These are phyloP conservation scores for Fusarium avenaceum DNA, from an alignment of 2,329 filamentous ascomycete genomes.

Conservation along the genomic window DNA sequence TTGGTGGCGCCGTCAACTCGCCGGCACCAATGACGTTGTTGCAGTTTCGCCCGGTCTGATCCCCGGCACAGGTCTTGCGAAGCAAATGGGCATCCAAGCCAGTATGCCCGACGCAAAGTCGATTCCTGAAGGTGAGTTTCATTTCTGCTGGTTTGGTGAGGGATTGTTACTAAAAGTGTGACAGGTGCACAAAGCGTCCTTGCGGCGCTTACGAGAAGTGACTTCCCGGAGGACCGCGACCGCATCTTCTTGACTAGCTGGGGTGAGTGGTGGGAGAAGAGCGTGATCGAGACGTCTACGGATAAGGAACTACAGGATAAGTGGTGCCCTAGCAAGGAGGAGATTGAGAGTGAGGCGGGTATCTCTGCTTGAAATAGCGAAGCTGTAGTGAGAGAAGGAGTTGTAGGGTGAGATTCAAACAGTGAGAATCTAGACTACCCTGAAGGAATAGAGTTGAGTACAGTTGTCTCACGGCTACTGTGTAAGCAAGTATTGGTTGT, in stretches of 20 bases:
- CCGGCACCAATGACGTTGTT: constrained; percentile 59
- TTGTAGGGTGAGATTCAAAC: too few species aligned
- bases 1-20: constrained; percentile 69
- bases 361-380: too few species aligned
- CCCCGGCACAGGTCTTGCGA: constrained; percentile 60
- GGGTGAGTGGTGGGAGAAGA: constrained; percentile 68
- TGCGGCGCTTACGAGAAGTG: constrained; percentile 58
- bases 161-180: constrained; percentile 21
- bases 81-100: constrained; percentile 51
- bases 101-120: constrained; percentile 63
- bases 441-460: too few species aligned
- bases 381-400: too few species aligned
- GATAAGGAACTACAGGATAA: constrained; percentile 65
- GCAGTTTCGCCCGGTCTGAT: constrained; percentile 68
- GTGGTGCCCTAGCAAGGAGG: constrained; percentile 63
- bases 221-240: constrained; percentile 65
- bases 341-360: constrained; percentile 61
- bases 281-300: constrained; percentile 57
- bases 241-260: constrained; percentile 68
- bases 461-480: too few species aligned
- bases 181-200: constrained; percentile 62
- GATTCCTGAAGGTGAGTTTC: constrained; percentile 59
- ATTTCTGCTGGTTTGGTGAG: not conserved
- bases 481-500: too few species aligned
- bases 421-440: too few species aligned